A percentile compares a stretch with the other conserved stretches of the same genome.
Conservation (phyloP, 2,329 filamentous ascomycete species). For the Pseudogymnoascus sp. region DNA sequence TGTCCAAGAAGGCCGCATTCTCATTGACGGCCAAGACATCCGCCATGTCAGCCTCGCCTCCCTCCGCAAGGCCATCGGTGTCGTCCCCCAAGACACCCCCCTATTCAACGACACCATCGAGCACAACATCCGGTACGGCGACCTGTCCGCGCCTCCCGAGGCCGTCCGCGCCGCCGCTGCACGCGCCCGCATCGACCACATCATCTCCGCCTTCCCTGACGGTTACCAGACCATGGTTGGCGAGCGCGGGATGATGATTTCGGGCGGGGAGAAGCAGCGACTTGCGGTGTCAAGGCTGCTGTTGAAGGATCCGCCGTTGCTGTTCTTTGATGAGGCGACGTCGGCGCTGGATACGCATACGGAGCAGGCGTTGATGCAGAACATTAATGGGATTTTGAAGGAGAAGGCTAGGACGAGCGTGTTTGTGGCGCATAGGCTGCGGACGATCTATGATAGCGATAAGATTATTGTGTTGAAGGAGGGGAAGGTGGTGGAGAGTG, state of each 20-base stretch:
- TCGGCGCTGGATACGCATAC: constrained; percentile 89
- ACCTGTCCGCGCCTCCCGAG: constrained; percentile 65
- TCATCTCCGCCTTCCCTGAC: constrained; percentile 71
- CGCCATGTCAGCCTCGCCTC: constrained; percentile 75
- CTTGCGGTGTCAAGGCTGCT: constrained; percentile 76
- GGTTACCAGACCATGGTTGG: constrained; percentile 88
- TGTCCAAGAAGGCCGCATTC: constrained; percentile 71
- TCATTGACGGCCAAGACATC: constrained; percentile 90
- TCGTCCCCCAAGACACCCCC: constrained; percentile 94
- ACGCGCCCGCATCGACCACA: constrained; percentile 77
- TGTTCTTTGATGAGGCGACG: constrained; percentile 95
- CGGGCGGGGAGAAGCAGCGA: constrained; percentile 87
- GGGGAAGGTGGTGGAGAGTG: constrained; percentile 78
- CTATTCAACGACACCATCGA: constrained; percentile 95
- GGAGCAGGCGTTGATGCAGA: constrained; percentile 79
- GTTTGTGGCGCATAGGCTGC: constrained; percentile 84
- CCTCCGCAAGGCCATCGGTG: constrained; percentile 76
- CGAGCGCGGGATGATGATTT: constrained; percentile 94
- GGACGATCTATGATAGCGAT: constrained; percentile 90
- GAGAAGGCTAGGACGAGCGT: constrained; percentile 87
- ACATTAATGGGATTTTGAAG: constrained; percentile 86
- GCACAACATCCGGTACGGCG: constrained; percentile 91
- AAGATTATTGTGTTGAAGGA: constrained; percentile 84
- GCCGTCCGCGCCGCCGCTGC: constrained; percentile 70
- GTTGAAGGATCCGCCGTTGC: constrained; percentile 77